Evolutionary conservation across 2,329 filamentous ascomycete species (phyloP).

Genomic region (Fusarium sp.): DNA sequence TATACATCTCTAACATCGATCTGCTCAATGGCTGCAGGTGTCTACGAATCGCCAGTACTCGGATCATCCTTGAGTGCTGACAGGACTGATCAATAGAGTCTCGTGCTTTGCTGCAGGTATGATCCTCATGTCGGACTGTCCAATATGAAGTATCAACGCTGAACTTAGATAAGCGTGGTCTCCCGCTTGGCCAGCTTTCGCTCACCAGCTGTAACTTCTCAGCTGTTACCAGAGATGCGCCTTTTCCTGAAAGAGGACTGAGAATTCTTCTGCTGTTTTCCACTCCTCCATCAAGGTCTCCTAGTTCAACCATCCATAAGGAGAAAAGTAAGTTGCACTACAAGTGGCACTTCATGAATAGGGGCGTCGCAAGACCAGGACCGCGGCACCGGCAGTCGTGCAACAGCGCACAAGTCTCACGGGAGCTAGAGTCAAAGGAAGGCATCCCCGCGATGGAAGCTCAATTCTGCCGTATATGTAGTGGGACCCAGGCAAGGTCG

Average conservation of each 20-base stretch:
- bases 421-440: constrained; percentile 23
- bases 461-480: neutral
- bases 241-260: neutral
- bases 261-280: neutral
- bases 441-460: constrained; percentile 25
- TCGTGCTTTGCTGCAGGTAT: constrained; percentile 6
- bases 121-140: neutral
- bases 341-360: constrained; percentile 15
- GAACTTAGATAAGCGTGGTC: neutral
- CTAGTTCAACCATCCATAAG: neutral
- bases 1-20: constrained; percentile 7
- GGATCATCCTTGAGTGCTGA: neutral
- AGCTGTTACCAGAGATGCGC: neutral
- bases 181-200: neutral
- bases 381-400: constrained; percentile 28
- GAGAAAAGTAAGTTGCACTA: constrained; percentile 7
- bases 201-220: constrained; percentile 15
- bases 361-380: constrained; percentile 21
- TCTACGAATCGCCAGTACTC: constrained; percentile 14
- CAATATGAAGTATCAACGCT: constrained; percentile 12
- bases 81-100: constrained; percentile 27
- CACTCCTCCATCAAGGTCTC: neutral
- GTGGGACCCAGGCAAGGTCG: constrained; percentile 15
- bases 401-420: constrained; percentile 10
- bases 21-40: constrained; percentile 13